Percentiles rank a stretch among this genome's conserved stretches.
phyloP scores from a whole-genome alignment of 2,329 filamentous ascomycete genomes.

The Sporothrix schenckii region DNA sequence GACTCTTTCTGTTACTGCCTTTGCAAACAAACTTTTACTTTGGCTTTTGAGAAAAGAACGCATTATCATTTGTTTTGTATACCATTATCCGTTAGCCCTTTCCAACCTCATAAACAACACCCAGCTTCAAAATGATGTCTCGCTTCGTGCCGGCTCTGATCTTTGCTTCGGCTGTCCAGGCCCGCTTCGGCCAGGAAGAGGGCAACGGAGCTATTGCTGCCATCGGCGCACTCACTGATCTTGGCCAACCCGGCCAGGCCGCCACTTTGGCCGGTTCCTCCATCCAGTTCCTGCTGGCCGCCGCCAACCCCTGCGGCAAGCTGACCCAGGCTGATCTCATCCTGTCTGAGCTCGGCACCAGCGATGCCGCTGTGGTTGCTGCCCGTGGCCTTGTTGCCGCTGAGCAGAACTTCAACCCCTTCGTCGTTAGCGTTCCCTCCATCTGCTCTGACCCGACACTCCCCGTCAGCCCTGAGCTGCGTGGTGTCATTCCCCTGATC shows the following conservation, averaged over 20 bases:
- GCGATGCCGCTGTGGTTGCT: constrained; percentile 61
- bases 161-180: constrained; percentile 41
- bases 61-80: neutral
- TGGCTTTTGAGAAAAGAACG: neutral
- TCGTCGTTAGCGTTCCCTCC: constrained; percentile 59
- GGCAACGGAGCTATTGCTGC: constrained; percentile 53
- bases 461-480: constrained; percentile 61
- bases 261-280: constrained; percentile 64
- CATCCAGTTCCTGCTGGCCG: constrained; percentile 63
- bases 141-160: constrained; percentile 46
- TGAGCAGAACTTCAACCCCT: constrained; percentile 49
- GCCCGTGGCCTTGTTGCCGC: constrained; percentile 46
- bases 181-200: constrained; percentile 67
- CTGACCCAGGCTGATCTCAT: constrained; percentile 67
- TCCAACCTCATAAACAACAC: constrained; percentile 1
- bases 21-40: constrained; percentile 5
- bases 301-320: constrained; percentile 49
- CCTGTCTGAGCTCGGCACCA: constrained; percentile 61
- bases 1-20: neutral
- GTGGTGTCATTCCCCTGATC: constrained; percentile 68
- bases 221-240: constrained; percentile 55
- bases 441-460: constrained; percentile 67
- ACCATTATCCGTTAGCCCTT: neutral
- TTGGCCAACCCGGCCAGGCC: constrained; percentile 61
- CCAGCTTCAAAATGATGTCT: constrained; percentile 30